A percentile compares a stretch with the other conserved stretches of the same genome.
Conservation (phyloP, 2,329 filamentous ascomycete genomes). For the Xylariaceae sp. region DNA sequence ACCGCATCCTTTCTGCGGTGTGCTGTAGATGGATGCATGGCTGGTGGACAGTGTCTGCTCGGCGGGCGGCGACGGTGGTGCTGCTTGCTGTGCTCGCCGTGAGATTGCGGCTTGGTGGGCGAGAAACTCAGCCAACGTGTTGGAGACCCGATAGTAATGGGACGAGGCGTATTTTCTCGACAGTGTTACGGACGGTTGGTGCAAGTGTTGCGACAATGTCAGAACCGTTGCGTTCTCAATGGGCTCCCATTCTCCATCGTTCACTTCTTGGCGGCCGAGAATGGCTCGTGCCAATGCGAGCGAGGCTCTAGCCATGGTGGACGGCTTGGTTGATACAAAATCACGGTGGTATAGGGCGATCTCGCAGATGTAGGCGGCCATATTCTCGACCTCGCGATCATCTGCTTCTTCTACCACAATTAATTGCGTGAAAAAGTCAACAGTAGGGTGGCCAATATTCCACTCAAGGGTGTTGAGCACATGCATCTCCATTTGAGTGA, state of each 20-base stretch:
- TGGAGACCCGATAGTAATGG: constrained; percentile 50
- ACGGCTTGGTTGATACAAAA: constrained; percentile 89
- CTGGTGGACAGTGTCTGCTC: constrained; percentile 48
- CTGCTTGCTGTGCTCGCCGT: constrained; percentile 39
- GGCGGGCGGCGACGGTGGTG: constrained; percentile 57
- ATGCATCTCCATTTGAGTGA: constrained; percentile 99
- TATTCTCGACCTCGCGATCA: constrained; percentile 86
- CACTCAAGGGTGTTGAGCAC: constrained; percentile 96
- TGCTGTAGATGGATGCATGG: constrained; percentile 64
- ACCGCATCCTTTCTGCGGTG: constrained; percentile 72
- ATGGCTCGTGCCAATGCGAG: constrained; percentile 84
- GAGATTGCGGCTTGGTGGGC: constrained; percentile 55
- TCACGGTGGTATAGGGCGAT: constrained; percentile 95
- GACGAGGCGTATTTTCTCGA: constrained; percentile 57
- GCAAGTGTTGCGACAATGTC: constrained; percentile 55
- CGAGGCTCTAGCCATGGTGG: constrained; percentile 83
- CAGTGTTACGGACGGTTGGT: constrained; percentile 55
- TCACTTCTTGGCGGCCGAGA: constrained; percentile 71
- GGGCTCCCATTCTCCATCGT: constrained; percentile 72
- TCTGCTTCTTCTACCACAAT: constrained; percentile 75
- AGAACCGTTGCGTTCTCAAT: constrained; percentile 65
- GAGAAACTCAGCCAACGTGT: constrained; percentile 55
- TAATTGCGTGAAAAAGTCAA: constrained; percentile 88
- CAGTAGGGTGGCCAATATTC: constrained; percentile 92
- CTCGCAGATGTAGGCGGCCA: constrained; percentile 91